Evolutionary conservation across 2,329 filamentous ascomycete genomes (phyloP).

Genomic region (Chrysoporthe puriensis): DNA sequence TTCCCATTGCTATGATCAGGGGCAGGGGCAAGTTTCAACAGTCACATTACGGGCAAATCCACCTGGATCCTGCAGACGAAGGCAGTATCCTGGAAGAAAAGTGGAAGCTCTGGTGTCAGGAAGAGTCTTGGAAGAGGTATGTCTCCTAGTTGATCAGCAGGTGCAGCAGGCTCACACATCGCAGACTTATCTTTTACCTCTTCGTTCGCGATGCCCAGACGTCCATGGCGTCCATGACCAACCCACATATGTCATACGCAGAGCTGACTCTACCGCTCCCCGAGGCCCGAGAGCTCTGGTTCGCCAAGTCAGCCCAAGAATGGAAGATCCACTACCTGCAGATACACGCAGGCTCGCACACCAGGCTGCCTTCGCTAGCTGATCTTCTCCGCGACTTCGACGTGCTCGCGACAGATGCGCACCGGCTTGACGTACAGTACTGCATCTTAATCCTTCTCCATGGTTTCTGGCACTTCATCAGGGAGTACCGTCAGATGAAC

Average conservation of each 20-base stretch:
- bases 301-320: conserved; percentile 62
- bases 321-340: conserved; percentile 67
- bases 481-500: conserved; percentile 66
- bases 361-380: conserved; percentile 53
- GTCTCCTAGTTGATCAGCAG: neutral
- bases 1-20: conserved; percentile 50
- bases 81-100: conserved; percentile 63
- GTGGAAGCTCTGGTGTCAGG: conserved; percentile 66
- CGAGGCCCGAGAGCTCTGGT: conserved; percentile 65
- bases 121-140: conserved; percentile 68
- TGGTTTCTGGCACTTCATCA: conserved; percentile 67
- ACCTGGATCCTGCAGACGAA: conserved; percentile 56
- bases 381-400: conserved; percentile 62
- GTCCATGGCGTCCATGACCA: conserved; percentile 68
- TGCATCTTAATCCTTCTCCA: conserved; percentile 65
- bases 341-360: conserved; percentile 40
- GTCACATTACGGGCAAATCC: conserved; percentile 55
- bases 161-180: conserved; percentile 1
- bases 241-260: conserved; percentile 68
- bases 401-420: conserved; percentile 51
- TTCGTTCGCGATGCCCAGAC: conserved; percentile 69
- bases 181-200: conserved; percentile 64
- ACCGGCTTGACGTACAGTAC: conserved; percentile 58
- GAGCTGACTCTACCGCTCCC: conserved; percentile 71
- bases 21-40: conserved; percentile 62